Conservation (phyloP, 2,329 filamentous ascomycete species). For the Chrysoporthe deuterocubensis region DNA sequence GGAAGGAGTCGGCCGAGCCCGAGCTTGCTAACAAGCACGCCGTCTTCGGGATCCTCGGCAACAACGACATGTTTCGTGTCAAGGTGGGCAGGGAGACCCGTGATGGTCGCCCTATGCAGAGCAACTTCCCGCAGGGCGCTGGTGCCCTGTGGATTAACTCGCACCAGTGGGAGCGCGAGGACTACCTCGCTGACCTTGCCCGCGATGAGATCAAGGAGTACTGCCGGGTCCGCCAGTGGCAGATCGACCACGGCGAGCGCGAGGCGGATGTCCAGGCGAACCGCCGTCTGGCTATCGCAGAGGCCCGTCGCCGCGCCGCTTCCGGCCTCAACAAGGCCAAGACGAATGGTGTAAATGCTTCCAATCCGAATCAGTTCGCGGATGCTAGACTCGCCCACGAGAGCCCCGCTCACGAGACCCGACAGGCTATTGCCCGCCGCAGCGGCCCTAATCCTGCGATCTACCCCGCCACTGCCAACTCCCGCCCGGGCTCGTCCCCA, state of each 20-base stretch:
- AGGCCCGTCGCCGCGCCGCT: conserved; percentile 51
- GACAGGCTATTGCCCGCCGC: conserved; percentile 47
- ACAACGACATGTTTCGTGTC: conserved; percentile 67
- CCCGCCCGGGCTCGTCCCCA: conserved; percentile 40
- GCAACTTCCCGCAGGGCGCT: conserved; percentile 64
- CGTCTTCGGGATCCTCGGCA: conserved; percentile 64
- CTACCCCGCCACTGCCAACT: conserved; percentile 35
- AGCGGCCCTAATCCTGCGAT: conserved; percentile 36
- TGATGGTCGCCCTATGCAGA: conserved; percentile 60
- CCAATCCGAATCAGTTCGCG: conserved; percentile 9
- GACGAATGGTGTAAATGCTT: conserved; percentile 22
- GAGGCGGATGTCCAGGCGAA: conserved; percentile 53
- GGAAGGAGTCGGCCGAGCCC: conserved; percentile 57
- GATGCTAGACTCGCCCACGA: conserved; percentile 22
- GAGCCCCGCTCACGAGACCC: conserved; percentile 44
- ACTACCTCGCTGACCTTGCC: conserved; percentile 55
- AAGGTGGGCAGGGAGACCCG: conserved; percentile 65
- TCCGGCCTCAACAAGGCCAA: conserved; percentile 34
- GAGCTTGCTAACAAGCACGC: conserved; percentile 60
- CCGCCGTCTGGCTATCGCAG: conserved; percentile 54
- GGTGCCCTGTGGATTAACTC: conserved; percentile 67
- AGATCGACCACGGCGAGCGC: conserved; percentile 58
- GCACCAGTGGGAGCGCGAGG: conserved; percentile 63
- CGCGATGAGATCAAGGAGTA: conserved; percentile 67
- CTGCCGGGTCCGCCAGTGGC: conserved; percentile 62